Percentiles rank a stretch among this genome's conserved stretches.
These are phyloP conservation scores for Neotropicomus parvogracilis DNA, from an alignment of 1,284 basidiomycete genomes.

Conservation along the genomic window DNA sequence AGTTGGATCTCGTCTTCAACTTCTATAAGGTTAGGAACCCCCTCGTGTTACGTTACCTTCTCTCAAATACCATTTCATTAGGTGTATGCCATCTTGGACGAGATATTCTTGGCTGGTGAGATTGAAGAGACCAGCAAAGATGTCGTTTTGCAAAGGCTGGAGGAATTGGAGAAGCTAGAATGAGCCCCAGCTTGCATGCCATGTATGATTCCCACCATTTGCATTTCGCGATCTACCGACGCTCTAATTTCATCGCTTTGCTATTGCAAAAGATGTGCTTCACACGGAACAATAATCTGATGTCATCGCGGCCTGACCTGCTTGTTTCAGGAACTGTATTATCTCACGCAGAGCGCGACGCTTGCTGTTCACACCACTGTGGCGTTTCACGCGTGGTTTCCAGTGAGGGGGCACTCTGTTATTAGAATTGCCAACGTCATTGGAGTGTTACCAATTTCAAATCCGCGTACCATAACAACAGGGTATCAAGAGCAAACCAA, in stretches of 20 bases:
- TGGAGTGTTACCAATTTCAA: constrained; percentile 14
- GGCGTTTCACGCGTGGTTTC: constrained; percentile 1
- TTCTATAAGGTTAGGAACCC: constrained; percentile 81
- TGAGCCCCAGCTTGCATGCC: constrained; percentile 31
- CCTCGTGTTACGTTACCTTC: constrained; percentile 3
- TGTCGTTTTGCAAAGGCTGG: constrained; percentile 86
- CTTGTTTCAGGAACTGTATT: constrained; percentile 2
- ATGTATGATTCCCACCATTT: constrained; percentile 8
- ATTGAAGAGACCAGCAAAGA: constrained; percentile 98
- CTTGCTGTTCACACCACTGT: neutral
- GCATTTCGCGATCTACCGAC: neutral
- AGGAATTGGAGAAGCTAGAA: constrained; percentile 88
- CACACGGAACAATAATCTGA: constrained; percentile 1
- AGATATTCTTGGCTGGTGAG: constrained; percentile 98
- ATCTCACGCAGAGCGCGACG: neutral
- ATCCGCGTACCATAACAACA: constrained; percentile 4
- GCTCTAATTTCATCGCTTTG: too few species aligned
- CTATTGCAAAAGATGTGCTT: neutral
- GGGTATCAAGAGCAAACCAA: neutral
- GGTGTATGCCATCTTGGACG: constrained; percentile 97
- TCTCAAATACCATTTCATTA: constrained; percentile 30
- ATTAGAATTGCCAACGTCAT: neutral
- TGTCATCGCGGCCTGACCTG: neutral
- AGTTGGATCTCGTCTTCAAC: constrained; percentile 96
- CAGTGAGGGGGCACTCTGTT: constrained; percentile 1